phyloP scores from a whole-genome alignment of 1,284 basidiomycete species.

The Cutaneotrichosporon sp. region DNA sequence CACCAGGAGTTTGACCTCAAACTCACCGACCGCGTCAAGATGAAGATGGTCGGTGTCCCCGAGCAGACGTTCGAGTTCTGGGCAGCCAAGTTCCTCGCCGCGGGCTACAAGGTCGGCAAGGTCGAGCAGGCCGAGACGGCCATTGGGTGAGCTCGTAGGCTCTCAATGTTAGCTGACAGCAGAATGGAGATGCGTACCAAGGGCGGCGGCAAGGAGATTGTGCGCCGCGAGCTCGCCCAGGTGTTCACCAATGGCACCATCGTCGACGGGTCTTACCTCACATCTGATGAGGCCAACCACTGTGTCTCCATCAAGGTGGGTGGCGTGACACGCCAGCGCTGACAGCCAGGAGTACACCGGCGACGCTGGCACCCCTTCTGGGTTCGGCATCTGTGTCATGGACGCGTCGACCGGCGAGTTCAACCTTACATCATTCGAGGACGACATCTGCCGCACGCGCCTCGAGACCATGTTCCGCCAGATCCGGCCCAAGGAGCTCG shows the following conservation, averaged over 20 bases:
- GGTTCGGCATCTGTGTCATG: slow-evolving; percentile 90
- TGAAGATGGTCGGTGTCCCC: slow-evolving; percentile 99
- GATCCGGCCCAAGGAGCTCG: slow-evolving; percentile 85
- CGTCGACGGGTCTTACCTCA: slow-evolving; percentile 84
- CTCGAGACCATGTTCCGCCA: slow-evolving; percentile 94
- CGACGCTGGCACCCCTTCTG: slow-evolving; percentile 32
- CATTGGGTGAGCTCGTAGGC: slow-evolving; percentile 54
- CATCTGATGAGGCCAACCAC: slow-evolving; percentile 92
- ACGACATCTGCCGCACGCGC: slow-evolving; percentile 88
- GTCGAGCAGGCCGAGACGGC: slow-evolving; percentile 98
- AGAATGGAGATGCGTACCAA: slow-evolving; percentile 60
- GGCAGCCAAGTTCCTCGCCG: slow-evolving; percentile 57
- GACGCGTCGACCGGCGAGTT: slow-evolving; percentile 97
- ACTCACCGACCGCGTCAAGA: slow-evolving; percentile 72
- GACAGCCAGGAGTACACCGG: slow-evolving; percentile 41
- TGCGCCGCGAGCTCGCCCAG: slow-evolving; percentile 86
- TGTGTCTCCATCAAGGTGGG: slow-evolving; percentile 82
- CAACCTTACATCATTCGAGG: slow-evolving; percentile 83
- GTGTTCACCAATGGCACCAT: slow-evolving; percentile 97
- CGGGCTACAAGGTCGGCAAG: slow-evolving; percentile 93
- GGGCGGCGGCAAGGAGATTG: slow-evolving; percentile 62
- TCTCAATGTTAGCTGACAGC: not conserved
- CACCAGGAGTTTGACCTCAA: slow-evolving; percentile 93
- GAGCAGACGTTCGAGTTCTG: slow-evolving; percentile 81
- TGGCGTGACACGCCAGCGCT: not conserved